Conservation (phyloP, 345 rosid species). For the Eucalyptus regnans region DNA sequence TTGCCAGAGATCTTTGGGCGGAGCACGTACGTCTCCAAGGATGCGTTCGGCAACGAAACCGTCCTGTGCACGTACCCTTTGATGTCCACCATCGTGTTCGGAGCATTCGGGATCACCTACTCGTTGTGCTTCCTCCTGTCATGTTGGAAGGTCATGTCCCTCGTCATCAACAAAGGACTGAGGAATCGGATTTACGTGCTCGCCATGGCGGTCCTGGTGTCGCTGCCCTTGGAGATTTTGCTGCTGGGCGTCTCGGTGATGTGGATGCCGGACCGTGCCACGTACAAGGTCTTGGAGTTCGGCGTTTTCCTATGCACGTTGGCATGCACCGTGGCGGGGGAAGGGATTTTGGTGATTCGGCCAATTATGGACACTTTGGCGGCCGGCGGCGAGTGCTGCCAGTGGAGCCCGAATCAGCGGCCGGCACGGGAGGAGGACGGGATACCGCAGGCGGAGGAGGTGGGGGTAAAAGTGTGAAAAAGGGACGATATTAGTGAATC, state of each 20-base stretch:
- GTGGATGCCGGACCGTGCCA: conserved; percentile 19
- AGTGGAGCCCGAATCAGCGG: neutral
- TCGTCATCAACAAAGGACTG: conserved; percentile 50
- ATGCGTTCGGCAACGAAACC: neutral
- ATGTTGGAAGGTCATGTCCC: conserved; percentile 25
- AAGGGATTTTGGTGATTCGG: conserved; percentile 50
- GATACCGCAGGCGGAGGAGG: neutral
- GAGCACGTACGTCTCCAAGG: conserved; percentile 4
- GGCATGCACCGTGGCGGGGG: conserved; percentile 26
- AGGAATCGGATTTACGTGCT: conserved; percentile 24
- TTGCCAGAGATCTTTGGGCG: conserved; percentile 12
- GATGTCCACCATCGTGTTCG: conserved; percentile 28
- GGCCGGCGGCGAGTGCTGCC: conserved; percentile 16
- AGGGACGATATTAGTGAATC: neutral
- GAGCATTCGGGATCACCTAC: conserved; percentile 23
- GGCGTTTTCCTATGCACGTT: conserved; percentile 13
- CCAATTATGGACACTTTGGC: conserved; percentile 46
- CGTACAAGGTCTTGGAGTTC: conserved; percentile 1
- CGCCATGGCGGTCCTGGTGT: conserved; percentile 9
- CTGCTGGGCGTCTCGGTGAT: conserved; percentile 9
- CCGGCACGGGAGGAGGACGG: neutral
- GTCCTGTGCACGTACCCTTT: conserved; percentile 41
- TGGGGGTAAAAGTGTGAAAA: neutral
- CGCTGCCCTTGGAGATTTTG: conserved; percentile 22
- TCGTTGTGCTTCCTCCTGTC: conserved; percentile 23